Percentiles rank a stretch among this genome's conserved stretches.
Evolutionary conservation across 139 green algal species (phyloP).

Genomic region (Astrephomene gubernaculifera): DNA sequence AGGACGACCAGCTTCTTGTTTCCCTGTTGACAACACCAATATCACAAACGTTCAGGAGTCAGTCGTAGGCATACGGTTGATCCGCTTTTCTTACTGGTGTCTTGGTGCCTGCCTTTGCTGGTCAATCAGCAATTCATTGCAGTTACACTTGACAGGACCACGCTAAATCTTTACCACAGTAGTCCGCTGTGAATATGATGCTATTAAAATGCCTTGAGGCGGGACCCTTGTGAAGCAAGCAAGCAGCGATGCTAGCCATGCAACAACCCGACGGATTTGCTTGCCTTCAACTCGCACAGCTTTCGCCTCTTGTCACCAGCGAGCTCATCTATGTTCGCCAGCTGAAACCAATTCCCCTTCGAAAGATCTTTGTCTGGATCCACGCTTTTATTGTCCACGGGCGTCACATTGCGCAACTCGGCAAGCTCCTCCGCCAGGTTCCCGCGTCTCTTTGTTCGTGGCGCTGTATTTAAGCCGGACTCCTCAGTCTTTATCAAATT

Average conservation of each 20-base stretch:
- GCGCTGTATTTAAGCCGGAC: background rate
- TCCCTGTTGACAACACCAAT: conserved; percentile 9
- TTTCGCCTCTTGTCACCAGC: conserved; percentile 4
- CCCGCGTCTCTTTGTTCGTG: conserved; percentile 8
- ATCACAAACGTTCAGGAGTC: too few species aligned
- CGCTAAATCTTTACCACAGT: too few species aligned
- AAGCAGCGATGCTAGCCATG: too few species aligned
- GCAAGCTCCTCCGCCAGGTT: conserved; percentile 20
- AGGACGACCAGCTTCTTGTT: conserved; percentile 34
- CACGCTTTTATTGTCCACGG: background rate
- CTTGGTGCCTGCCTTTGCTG: too few species aligned
- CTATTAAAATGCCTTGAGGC: too few species aligned
- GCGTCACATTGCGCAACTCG: background rate
- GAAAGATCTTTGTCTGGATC: background rate
- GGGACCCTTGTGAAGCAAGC: too few species aligned
- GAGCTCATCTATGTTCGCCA: conserved; percentile 3
- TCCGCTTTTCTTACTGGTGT: too few species aligned
- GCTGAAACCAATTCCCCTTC: conserved; percentile 35
- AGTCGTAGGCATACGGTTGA: too few species aligned
- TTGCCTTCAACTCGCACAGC: conserved; percentile 7
- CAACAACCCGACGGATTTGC: too few species aligned
- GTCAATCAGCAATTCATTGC: too few species aligned
- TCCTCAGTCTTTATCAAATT: background rate
- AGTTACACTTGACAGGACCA: too few species aligned
- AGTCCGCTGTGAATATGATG: too few species aligned